phyloP scores from a whole-genome alignment of 2,329 filamentous ascomycete genomes.

The Penicillium sp. region DNA sequence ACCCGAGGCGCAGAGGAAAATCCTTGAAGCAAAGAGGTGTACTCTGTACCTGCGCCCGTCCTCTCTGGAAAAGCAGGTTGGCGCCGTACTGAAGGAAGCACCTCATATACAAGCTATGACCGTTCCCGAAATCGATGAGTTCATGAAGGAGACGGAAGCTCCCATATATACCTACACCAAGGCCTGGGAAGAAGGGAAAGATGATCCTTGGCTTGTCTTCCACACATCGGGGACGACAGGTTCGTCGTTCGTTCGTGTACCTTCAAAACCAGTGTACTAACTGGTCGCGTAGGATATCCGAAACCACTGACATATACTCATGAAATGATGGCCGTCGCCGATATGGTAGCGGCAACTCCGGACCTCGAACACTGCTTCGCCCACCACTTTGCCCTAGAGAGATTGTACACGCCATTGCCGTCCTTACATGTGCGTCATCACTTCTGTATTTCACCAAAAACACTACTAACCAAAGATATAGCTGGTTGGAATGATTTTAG shows the following conservation, averaged over 20 bases:
- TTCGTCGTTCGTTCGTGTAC: neutral
- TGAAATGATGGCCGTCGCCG: constrained; percentile 15
- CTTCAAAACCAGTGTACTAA: neutral
- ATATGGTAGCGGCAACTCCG: constrained; percentile 3
- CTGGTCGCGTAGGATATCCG: constrained; percentile 8
- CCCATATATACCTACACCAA: constrained; percentile 16
- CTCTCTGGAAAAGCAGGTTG: constrained; percentile 9
- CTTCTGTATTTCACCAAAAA: neutral
- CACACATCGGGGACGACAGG: constrained; percentile 30
- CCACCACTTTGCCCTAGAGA: constrained; percentile 9
- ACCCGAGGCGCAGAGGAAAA: constrained; percentile 10
- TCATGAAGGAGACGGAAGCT: constrained; percentile 15
- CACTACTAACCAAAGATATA: neutral
- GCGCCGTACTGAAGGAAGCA: constrained; percentile 2
- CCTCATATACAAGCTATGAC: constrained; percentile 12
- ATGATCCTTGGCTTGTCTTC: constrained; percentile 27
- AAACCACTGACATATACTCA: constrained; percentile 24
- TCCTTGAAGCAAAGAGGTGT: constrained; percentile 15
- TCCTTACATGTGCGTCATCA: constrained; percentile 18
- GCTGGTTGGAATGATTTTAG: constrained; percentile 19
- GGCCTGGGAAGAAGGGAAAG: constrained; percentile 24
- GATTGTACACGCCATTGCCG: constrained; percentile 22
- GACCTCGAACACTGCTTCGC: constrained; percentile 8
- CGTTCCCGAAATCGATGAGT: constrained; percentile 14
- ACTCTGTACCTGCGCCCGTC: constrained; percentile 17